These are phyloP conservation scores for Alternaria sp. DNA, from an alignment of 2,329 filamentous ascomycete species.

Conservation along the genomic window DNA sequence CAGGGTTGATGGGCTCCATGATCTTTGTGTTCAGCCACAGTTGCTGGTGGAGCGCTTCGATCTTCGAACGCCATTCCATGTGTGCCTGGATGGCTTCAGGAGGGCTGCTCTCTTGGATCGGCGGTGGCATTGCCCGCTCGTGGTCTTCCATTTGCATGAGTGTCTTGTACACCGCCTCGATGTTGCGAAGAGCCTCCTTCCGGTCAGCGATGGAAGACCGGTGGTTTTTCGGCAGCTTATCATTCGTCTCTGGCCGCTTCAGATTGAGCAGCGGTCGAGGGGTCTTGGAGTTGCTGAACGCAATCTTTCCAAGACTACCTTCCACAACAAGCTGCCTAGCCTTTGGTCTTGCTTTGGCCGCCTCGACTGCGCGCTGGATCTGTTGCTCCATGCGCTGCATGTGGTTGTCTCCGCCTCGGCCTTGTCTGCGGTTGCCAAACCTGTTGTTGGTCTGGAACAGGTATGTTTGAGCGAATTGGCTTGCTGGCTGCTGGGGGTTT, in stretches of 20 bases:
- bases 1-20: conserved; percentile 79
- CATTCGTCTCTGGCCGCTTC: conserved; percentile 78
- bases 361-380: conserved; percentile 94
- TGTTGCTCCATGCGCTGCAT: conserved; percentile 99
- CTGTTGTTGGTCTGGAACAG: conserved; percentile 92
- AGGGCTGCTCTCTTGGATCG: conserved; percentile 67
- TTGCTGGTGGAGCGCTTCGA: conserved; percentile 74
- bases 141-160: conserved; percentile 96
- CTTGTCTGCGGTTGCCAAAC: conserved; percentile 76
- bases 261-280: conserved; percentile 94
- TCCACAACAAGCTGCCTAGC: conserved; percentile 97
- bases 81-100: conserved; percentile 74
- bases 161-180: conserved; percentile 85
- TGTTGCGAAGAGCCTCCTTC: conserved; percentile 82
- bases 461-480: conserved; percentile 97
- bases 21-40: conserved; percentile 90
- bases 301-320: conserved; percentile 95
- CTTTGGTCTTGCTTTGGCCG: conserved; percentile 96
- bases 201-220: conserved; percentile 69
- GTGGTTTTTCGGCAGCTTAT: conserved; percentile 51
- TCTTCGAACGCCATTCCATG: conserved; percentile 77
- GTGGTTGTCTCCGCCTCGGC: conserved; percentile 89
- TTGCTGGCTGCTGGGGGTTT: conserved; percentile 89
- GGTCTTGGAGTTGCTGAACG: conserved; percentile 98
- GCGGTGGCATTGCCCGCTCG: conserved; percentile 78